phyloP scores from a whole-genome alignment of 2,329 filamentous ascomycete genomes.

The Cladobotryum protrusum region DNA sequence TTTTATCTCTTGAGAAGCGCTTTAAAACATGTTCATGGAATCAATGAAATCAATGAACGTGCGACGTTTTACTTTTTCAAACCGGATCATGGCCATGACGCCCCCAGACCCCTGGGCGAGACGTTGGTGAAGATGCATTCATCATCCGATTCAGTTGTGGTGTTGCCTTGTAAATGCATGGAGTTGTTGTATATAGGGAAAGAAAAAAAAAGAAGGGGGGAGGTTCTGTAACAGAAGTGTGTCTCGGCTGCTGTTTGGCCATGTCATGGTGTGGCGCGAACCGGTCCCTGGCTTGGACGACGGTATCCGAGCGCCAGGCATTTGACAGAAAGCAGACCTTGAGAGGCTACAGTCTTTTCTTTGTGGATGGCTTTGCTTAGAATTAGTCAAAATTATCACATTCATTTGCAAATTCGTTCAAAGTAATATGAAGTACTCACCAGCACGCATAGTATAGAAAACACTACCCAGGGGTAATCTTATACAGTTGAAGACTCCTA shows the following conservation, averaged over 20 bases:
- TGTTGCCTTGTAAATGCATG: slow-evolving; percentile 8
- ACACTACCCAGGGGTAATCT: too few species aligned
- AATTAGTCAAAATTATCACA: too few species aligned
- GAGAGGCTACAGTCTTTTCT: too few species aligned
- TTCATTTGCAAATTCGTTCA: too few species aligned
- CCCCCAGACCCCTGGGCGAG: neutral
- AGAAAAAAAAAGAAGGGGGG: slow-evolving; percentile 1
- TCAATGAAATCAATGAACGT: too few species aligned
- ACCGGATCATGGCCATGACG: neutral
- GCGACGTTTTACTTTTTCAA: too few species aligned
- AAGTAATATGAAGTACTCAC: too few species aligned
- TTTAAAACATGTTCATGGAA: neutral
- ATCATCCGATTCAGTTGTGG: slow-evolving; percentile 13
- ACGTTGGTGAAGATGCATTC: too few species aligned
- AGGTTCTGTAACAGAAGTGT: slow-evolving; percentile 27
- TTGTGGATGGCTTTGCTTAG: too few species aligned
- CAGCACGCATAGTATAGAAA: too few species aligned
- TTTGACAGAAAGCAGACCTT: neutral
- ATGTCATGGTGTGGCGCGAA: slow-evolving; percentile 12
- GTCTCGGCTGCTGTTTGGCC: slow-evolving; percentile 30
- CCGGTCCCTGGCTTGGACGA: slow-evolving; percentile 9
- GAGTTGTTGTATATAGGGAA: slow-evolving; percentile 11
- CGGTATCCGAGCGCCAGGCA: slow-evolving; percentile 2
- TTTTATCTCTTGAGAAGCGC: slow-evolving; percentile 14
- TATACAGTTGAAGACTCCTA: too few species aligned